Conservation (phyloP, 2,329 filamentous ascomycete genomes). For the Sphaceloma murrayae region DNA sequence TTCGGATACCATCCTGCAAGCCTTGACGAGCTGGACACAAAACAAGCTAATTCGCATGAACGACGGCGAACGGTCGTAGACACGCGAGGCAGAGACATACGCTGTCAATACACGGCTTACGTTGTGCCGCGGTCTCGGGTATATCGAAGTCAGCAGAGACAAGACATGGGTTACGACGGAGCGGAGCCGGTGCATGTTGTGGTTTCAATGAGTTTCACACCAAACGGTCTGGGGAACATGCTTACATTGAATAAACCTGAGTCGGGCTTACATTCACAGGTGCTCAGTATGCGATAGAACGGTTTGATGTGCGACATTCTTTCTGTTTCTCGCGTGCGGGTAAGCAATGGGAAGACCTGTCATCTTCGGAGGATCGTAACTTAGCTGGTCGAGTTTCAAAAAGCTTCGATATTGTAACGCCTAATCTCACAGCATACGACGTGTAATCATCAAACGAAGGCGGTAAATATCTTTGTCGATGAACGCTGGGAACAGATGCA, state of each 20-base stretch:
- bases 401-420: not conserved
- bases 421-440: not conserved
- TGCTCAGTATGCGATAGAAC: conserved; percentile 5
- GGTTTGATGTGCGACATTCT: conserved; percentile 1
- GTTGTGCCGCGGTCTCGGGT: not conserved
- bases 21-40: not conserved
- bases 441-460: too few relatives aligned
- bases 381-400: not conserved
- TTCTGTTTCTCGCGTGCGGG: conserved; percentile 1
- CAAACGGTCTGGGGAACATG: conserved; percentile 12
- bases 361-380: not conserved
- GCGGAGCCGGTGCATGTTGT: not conserved
- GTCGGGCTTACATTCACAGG: not conserved
- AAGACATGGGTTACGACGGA: conserved; percentile 2
- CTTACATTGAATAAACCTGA: conserved; percentile 15
- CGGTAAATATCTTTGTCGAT: too few relatives aligned
- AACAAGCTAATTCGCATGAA: not conserved
- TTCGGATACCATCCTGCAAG: not conserved
- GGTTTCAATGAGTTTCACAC: conserved; percentile 11
- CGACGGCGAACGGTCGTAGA: not conserved
- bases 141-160: not conserved
- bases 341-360: not conserved
- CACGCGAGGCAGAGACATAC: not conserved
- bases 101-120: conserved; percentile 4
- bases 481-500: not conserved